A percentile compares a stretch with the other conserved stretches of the same genome.
phyloP scores from a whole-genome alignment of 805 yeast species.

The Suhomyces sp. region DNA sequence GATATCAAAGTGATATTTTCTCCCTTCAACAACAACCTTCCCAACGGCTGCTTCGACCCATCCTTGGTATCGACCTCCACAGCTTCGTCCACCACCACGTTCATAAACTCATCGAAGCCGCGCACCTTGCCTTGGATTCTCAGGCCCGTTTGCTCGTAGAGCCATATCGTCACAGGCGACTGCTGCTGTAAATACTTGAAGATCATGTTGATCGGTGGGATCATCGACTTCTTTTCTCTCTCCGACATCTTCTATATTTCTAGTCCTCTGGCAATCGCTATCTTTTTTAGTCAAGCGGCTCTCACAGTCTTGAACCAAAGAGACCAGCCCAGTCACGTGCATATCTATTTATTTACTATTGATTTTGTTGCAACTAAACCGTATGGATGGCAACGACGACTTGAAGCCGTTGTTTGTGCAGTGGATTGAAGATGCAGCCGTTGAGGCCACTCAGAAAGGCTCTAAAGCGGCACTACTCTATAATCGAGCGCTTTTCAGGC shows the following conservation, averaged over 20 bases:
- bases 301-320: background rate
- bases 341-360: background rate
- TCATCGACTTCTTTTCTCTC: slow-evolving; percentile 38
- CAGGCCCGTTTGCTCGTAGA: slow-evolving; percentile 76
- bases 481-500: slow-evolving; percentile 52
- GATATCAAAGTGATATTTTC: slow-evolving; percentile 84
- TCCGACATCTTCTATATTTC: slow-evolving; percentile 4
- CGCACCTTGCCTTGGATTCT: slow-evolving; percentile 79
- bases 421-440: slow-evolving; percentile 59
- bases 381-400: slow-evolving; percentile 21
- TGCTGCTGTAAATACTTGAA: slow-evolving; percentile 86
- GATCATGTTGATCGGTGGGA: slow-evolving; percentile 90
- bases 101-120: slow-evolving; percentile 99
- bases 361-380: background rate
- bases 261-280: background rate
- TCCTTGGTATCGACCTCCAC: slow-evolving; percentile 57
- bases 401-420: slow-evolving; percentile 49
- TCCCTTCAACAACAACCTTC: slow-evolving; percentile 82
- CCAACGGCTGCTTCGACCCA: slow-evolving; percentile 54
- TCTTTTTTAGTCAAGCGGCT: background rate
- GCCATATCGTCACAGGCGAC: slow-evolving; percentile 78
- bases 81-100: slow-evolving; percentile 60
- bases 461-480: slow-evolving; percentile 54
- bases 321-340: background rate
- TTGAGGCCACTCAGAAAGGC: slow-evolving; percentile 44